Percentiles rank a stretch among this genome's conserved stretches.
phyloP scores from a whole-genome alignment of 495 filamentous ascomycete genomes.

The Neurospora sublineolata region DNA sequence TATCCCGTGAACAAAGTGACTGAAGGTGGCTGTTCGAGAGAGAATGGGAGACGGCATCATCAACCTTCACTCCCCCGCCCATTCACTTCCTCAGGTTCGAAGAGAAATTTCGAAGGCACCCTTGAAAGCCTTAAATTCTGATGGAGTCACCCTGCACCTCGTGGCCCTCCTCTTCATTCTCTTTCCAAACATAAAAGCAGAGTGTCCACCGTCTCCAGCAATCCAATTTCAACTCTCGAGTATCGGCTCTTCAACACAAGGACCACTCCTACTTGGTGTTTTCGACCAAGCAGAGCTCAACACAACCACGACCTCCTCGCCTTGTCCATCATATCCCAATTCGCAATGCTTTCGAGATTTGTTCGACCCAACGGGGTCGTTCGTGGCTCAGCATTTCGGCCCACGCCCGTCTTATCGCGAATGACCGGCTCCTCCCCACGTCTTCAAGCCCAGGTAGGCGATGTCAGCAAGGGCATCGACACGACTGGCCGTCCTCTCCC shows the following conservation, averaged over 20 bases:
- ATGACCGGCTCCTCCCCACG: conserved; percentile 10
- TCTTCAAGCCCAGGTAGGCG: conserved; percentile 15
- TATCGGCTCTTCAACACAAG: background rate
- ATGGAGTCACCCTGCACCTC: background rate
- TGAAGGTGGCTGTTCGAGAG: background rate
- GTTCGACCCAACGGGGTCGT: conserved; percentile 1
- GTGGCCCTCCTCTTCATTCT: background rate
- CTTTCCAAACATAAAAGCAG: background rate
- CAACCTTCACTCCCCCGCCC: background rate
- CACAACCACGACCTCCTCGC: background rate
- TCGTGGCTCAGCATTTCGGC: background rate
- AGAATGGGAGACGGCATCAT: background rate
- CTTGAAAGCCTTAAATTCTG: background rate
- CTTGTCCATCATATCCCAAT: background rate
- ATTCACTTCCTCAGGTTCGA: background rate
- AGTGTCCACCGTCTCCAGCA: background rate
- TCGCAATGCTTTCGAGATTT: conserved; percentile 7
- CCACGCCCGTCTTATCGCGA: conserved; percentile 1
- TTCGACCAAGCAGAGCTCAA: background rate
- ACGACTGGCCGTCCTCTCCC: background rate
- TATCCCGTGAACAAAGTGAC: background rate
- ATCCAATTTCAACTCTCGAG: background rate
- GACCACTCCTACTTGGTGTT: background rate
- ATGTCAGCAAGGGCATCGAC: conserved; percentile 5
- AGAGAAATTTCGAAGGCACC: background rate